These are phyloP conservation scores for Boletus coccyginus DNA, from an alignment of 768 basidiomycete genomes.

Conservation along the genomic window DNA sequence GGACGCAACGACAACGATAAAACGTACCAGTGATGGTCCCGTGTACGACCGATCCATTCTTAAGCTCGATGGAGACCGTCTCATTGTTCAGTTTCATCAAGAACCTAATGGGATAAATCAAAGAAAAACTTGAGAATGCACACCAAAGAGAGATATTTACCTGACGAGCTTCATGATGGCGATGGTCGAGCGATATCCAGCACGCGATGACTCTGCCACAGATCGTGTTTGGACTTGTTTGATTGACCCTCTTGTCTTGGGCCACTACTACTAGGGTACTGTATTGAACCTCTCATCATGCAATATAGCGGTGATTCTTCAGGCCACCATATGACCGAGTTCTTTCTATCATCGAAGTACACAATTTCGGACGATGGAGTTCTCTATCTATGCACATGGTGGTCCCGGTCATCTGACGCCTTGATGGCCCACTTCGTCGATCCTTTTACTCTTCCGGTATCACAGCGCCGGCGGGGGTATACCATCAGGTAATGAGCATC, in stretches of 20 bases:
- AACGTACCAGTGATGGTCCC: constrained; percentile 93
- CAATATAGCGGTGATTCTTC: too few relatives aligned
- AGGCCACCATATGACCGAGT: not conserved
- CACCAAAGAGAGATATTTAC: constrained; percentile 35
- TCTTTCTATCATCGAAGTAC: not conserved
- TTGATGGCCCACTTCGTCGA: not conserved
- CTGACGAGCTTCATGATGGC: constrained; percentile 80
- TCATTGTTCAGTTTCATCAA: constrained; percentile 99
- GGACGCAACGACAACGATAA: not conserved
- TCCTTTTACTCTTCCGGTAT: not conserved
- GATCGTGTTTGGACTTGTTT: constrained; percentile 25
- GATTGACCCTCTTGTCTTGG: too few relatives aligned
- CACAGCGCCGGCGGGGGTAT: too few relatives aligned
- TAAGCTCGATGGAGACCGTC: constrained; percentile 96
- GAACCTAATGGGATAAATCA: constrained; percentile 54
- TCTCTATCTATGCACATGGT: not conserved
- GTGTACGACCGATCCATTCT: constrained; percentile 93
- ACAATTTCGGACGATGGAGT: not conserved
- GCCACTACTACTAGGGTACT: too few relatives aligned
- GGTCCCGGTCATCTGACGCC: not conserved
- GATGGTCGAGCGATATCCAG: constrained; percentile 24
- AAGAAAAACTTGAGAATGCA: constrained; percentile 12
- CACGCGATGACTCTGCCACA: constrained; percentile 13
- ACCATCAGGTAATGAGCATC: too few relatives aligned
- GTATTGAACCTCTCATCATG: too few relatives aligned